Base-by-base conservation (phyloP, 202 grass and related monocot species). In the Dendrocalamus latiflorus region DNA sequence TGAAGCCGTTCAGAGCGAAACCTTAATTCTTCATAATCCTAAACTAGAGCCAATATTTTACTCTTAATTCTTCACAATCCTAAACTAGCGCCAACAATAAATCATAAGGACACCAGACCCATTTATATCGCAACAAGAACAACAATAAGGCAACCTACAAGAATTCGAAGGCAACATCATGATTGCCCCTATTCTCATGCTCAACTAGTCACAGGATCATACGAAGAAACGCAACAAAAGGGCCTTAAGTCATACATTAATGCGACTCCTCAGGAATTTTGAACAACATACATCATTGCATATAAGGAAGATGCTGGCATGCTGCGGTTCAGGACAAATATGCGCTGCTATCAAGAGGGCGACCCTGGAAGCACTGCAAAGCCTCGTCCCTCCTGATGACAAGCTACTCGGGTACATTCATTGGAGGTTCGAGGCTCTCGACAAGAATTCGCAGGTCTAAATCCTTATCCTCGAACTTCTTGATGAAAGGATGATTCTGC, bases 381-480 rank as follows among this genome's bases (percentile, higher is more conserved):
- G 43, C 50, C 20, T 56, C 68, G 30, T 62, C 20, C 6, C 15
- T 18, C 5, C 18, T 13, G 34, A 34, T 13, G 9, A 11, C 44
- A 33, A 60, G 67, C 53, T 88, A 91, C 86, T 90, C 90, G 3
- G 85, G 49, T 60, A 99, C 56, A 33, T 93, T 95, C 92, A 99
- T 87, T 48, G 94, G 94, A 77, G 93, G 84, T 43, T 93, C 93
- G 8, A 98, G 89, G 85, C 85, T 87, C 75, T 78, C 67, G 1
- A 99, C 87, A 8, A 99, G 91, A 67, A 91, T 95, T 9, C 83
- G 75, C 4, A 98, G 87, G 72, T 95, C 87, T 36, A 99, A 51
- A 72, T 98, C 95, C 74, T 93, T 90, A 54, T 87, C 95, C 85
- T 93, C 95, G 26, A 98, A 98, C 65, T 98, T 98, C 85, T 98